Percentiles rank a stretch among this genome's conserved stretches.
Evolutionary conservation across 2,329 filamentous ascomycete genomes (phyloP).

Genomic region (Harringtonia lauricola): DNA sequence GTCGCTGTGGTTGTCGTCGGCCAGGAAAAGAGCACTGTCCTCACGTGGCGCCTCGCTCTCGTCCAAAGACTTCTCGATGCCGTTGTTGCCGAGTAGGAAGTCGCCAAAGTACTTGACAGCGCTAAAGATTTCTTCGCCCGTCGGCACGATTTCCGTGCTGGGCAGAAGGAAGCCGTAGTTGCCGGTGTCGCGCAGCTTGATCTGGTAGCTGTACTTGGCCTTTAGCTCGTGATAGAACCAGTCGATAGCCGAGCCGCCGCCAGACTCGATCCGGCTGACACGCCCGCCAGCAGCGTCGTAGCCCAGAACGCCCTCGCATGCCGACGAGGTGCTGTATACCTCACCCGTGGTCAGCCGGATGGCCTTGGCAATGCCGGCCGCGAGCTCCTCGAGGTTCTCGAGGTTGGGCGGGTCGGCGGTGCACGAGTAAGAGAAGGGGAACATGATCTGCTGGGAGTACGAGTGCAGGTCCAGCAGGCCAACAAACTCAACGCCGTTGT

Average conservation of each 20-base stretch:
- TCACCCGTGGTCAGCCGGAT: constrained; percentile 74
- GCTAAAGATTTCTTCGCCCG: constrained; percentile 76
- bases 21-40: not conserved
- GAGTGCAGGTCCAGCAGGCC: constrained; percentile 85
- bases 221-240: constrained; percentile 88
- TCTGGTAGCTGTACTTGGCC: constrained; percentile 81
- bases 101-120: constrained; percentile 76
- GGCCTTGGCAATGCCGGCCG: constrained; percentile 75
- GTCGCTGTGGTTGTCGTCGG: not conserved
- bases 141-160: constrained; percentile 75
- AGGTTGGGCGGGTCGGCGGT: constrained; percentile 65
- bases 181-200: constrained; percentile 86
- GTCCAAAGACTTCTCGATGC: constrained; percentile 36
- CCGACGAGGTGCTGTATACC: constrained; percentile 65
- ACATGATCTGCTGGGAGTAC: constrained; percentile 90
- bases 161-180: constrained; percentile 91
- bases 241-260: constrained; percentile 80
- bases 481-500: constrained; percentile 65
- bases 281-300: constrained; percentile 62
- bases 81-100: constrained; percentile 62
- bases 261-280: constrained; percentile 63
- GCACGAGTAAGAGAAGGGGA: constrained; percentile 86
- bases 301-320: constrained; percentile 68
- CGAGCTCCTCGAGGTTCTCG: constrained; percentile 87
- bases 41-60: not conserved